Evolutionary conservation across 2,329 filamentous ascomycete species (phyloP).

Genomic region (Phialocephala subalpina): DNA sequence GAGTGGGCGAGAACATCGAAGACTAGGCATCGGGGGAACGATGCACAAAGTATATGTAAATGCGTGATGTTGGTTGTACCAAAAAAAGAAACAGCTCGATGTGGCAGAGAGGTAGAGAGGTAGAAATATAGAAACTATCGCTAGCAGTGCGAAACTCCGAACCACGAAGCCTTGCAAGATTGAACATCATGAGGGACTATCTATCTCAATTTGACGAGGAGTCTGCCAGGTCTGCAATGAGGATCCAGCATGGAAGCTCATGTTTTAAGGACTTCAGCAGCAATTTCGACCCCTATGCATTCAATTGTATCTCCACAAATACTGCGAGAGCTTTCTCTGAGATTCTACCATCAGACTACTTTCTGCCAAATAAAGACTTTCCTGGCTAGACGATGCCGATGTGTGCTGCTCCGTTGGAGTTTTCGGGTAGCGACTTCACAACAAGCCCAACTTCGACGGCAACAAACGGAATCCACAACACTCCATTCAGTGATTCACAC

Average conservation of each 20-base stretch:
- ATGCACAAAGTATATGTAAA: conserved; percentile 1
- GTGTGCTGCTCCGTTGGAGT: not conserved
- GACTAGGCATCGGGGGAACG: not conserved
- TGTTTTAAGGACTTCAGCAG: not conserved
- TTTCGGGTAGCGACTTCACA: conserved; percentile 8
- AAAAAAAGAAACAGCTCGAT: not conserved
- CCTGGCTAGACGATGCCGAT: not conserved
- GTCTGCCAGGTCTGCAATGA: not conserved
- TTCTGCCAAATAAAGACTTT: not conserved
- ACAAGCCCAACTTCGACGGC: not conserved
- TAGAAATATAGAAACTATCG: not conserved
- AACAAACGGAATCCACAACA: not conserved
- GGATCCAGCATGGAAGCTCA: not conserved
- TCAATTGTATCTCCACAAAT: not conserved
- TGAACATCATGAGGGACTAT: not conserved
- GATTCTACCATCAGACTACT: not conserved
- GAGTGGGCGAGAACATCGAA: not conserved
- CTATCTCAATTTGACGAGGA: not conserved
- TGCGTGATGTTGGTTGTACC: not conserved
- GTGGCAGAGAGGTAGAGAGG: not conserved
- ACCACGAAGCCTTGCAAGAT: not conserved
- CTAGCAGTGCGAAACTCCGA: not conserved
- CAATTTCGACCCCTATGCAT: not conserved
- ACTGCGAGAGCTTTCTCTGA: not conserved
- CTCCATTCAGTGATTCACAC: conserved; percentile 3